phyloP scores from a whole-genome alignment of 768 basidiomycete genomes.

The Rhodotorula taiwanensis region DNA sequence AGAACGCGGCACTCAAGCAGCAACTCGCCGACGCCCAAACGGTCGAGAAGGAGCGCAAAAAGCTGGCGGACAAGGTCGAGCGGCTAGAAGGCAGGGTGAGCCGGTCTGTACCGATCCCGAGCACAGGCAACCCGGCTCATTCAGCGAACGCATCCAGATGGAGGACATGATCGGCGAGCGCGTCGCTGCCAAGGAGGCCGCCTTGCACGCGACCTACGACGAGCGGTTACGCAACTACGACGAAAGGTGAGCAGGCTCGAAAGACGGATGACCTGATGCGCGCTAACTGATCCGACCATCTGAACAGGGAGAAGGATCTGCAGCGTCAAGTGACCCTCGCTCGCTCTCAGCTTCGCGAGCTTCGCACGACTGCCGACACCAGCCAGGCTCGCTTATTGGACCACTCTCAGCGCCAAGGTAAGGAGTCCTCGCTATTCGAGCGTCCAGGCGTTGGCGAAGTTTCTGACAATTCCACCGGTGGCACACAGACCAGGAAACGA shows the following conservation, averaged over 20 bases:
- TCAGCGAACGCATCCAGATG: slow-evolving; percentile 56
- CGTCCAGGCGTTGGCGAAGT: no score
- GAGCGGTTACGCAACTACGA: slow-evolving; percentile 93
- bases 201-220: slow-evolving; percentile 92
- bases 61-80: slow-evolving; percentile 38
- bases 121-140: no score
- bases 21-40: slow-evolving; percentile 49
- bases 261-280: no score
- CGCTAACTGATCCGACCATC: neutral
- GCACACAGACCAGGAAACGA: slow-evolving; percentile 76
- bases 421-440: neutral
- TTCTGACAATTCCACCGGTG: neutral
- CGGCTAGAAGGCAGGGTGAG: slow-evolving; percentile 37
- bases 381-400: slow-evolving; percentile 88
- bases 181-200: slow-evolving; percentile 87
- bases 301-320: slow-evolving; percentile 77
- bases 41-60: slow-evolving; percentile 39
- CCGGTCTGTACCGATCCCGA: neutral
- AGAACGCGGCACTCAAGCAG: slow-evolving; percentile 70
- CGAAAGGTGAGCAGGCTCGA: no score
- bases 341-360: slow-evolving; percentile 79
- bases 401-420: slow-evolving; percentile 83
- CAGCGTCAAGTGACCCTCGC: slow-evolving; percentile 83
- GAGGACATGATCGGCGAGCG: slow-evolving; percentile 84
- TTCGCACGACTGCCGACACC: slow-evolving; percentile 82